Evolutionary conservation across 352 stramenopile genomes (phyloP).

Genomic region (Paralagenidium karlingii): DNA sequence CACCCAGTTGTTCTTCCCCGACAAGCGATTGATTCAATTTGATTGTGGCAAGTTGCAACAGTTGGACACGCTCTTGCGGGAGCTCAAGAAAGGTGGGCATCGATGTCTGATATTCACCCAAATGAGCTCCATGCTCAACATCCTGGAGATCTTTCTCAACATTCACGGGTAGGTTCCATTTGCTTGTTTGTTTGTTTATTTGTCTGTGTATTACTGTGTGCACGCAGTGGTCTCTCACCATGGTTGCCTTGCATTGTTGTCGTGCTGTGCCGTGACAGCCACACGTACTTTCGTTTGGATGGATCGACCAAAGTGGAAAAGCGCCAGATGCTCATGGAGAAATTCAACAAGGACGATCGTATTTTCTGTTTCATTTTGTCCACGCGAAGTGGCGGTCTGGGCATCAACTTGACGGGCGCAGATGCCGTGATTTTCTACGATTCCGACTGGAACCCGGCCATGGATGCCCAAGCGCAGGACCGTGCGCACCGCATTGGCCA

Average conservation of each 20-base stretch:
- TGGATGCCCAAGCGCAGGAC: constrained; percentile 93
- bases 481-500: constrained; percentile 97
- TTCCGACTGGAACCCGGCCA: constrained; percentile 90
- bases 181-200: not conserved
- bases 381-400: constrained; percentile 93
- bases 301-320: constrained; percentile 93
- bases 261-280: constrained; percentile 9
- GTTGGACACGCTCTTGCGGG: constrained; percentile 85
- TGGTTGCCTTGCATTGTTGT: not conserved
- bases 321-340: constrained; percentile 95
- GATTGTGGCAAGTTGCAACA: constrained; percentile 92
- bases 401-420: constrained; percentile 98
- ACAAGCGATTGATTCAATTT: constrained; percentile 96
- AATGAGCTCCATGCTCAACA: constrained; percentile 99
- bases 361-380: constrained; percentile 99
- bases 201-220: not conserved
- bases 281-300: constrained; percentile 97
- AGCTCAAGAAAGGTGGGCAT: constrained; percentile 92
- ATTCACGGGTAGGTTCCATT: constrained; percentile 86
- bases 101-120: constrained; percentile 95
- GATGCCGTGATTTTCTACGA: constrained; percentile 92
- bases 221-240: not conserved
- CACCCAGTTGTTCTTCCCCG: constrained; percentile 92
- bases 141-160: constrained; percentile 98
- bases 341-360: constrained; percentile 95